phyloP scores from a whole-genome alignment of 768 basidiomycete species.

The Hirschioporus abietinus region DNA sequence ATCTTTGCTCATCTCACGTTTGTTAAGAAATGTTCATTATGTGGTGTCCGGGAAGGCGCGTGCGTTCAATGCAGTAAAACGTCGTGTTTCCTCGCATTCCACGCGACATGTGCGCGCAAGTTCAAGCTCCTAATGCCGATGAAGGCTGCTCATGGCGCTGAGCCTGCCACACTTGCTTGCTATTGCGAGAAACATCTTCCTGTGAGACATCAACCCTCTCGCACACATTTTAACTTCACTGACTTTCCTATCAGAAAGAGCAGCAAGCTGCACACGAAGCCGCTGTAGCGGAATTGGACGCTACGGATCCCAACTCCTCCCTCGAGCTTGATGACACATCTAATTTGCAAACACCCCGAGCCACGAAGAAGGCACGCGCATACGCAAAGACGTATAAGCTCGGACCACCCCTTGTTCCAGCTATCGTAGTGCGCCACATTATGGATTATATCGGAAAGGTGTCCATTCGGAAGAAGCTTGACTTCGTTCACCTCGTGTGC shows the following conservation, averaged over 20 bases:
- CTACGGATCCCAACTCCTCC: background rate
- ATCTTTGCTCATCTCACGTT: slow-evolving; percentile 2
- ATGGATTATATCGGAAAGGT: slow-evolving; percentile 68
- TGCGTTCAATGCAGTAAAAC: slow-evolving; percentile 95
- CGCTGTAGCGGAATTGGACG: slow-evolving; percentile 48
- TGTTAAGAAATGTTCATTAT: slow-evolving; percentile 56
- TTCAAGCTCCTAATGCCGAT: slow-evolving; percentile 82
- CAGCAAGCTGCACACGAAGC: slow-evolving; percentile 57
- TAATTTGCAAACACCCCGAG: slow-evolving; percentile 28
- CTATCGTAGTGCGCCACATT: slow-evolving; percentile 76
- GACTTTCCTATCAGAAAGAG: slow-evolving; percentile 44
- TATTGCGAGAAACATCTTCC: slow-evolving; percentile 92
- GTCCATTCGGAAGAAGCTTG: slow-evolving; percentile 64
- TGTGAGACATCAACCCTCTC: slow-evolving; percentile 37
- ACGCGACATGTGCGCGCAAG: slow-evolving; percentile 88
- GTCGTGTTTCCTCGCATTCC: slow-evolving; percentile 90
- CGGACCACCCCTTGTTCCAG: slow-evolving; percentile 89
- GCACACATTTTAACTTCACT: background rate
- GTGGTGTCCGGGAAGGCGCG: slow-evolving; percentile 61
- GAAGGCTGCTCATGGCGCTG: slow-evolving; percentile 75
- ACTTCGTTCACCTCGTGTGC: slow-evolving; percentile 74
- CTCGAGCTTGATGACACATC: slow-evolving; percentile 31
- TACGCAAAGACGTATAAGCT: slow-evolving; percentile 90
- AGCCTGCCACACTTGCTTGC: slow-evolving; percentile 66
- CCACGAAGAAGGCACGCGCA: slow-evolving; percentile 80